Evolutionary conservation across 768 basidiomycete genomes (phyloP).

Genomic region (Agrocybe chaxingu): DNA sequence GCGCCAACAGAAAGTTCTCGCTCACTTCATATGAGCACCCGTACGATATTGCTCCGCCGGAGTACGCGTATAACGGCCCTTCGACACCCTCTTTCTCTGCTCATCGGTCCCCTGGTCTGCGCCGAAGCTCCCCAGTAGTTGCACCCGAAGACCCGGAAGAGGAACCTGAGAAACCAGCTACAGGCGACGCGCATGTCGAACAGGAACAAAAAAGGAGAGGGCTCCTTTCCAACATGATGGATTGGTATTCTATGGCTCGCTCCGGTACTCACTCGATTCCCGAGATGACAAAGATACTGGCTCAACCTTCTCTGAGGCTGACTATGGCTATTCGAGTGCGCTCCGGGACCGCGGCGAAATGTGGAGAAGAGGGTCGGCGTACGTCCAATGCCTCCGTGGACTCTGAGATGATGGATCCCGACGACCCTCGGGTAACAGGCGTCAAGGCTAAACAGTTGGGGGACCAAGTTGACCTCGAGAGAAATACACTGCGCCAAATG

Average conservation of each 20-base stretch:
- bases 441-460: slow-evolving; percentile 45
- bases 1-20: slow-evolving; percentile 38
- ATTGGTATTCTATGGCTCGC: slow-evolving; percentile 44
- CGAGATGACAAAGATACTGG: not conserved
- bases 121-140: slow-evolving; percentile 6
- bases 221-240: slow-evolving; percentile 47
- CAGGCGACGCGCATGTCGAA: slow-evolving; percentile 14
- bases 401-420: slow-evolving; percentile 61
- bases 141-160: slow-evolving; percentile 11
- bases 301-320: slow-evolving; percentile 2
- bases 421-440: slow-evolving; percentile 71
- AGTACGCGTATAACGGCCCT: slow-evolving; percentile 32
- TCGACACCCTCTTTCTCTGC: not conserved
- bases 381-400: slow-evolving; percentile 36
- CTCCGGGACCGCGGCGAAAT: slow-evolving; percentile 11
- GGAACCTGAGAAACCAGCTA: slow-evolving; percentile 1
- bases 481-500: slow-evolving; percentile 58
- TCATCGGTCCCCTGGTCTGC: not conserved
- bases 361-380: slow-evolving; percentile 40
- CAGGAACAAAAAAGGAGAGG: slow-evolving; percentile 38
- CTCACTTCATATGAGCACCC: slow-evolving; percentile 60
- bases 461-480: slow-evolving; percentile 62
- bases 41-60: slow-evolving; percentile 56
- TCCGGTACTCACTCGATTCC: slow-evolving; percentile 20
- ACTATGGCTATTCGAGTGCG: slow-evolving; percentile 9